phyloP scores from a whole-genome alignment of 176 grass and related monocot species.

The maize (Zea mays) region Zm-B73-REFERENCE-NAM-5.0 NC_050100.1:218470001-218470500 shows the following conservation, averaged over 20 bases:
- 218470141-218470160: constrained; percentile 74
- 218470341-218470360: constrained; percentile 95
- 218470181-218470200: constrained; percentile 91
- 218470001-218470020: not conserved
- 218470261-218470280: constrained; percentile 67
- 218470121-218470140: constrained; percentile 60
- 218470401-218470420: constrained; percentile 43
- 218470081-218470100: constrained; percentile 28
- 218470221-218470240: constrained; percentile 40
- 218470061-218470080: not conserved
- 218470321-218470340: constrained; percentile 79
- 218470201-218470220: constrained; percentile 75
- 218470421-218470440: constrained; percentile 46
- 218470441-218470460: constrained; percentile 43
- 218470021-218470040: not conserved
- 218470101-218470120: constrained; percentile 83
- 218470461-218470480: constrained; percentile 44
- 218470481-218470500: constrained; percentile 42
- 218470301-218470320: constrained; percentile 83
- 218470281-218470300: constrained; percentile 82
- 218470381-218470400: constrained; percentile 44
- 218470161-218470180: constrained; percentile 97
- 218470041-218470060: not conserved
- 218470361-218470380: constrained; percentile 72
- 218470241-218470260: constrained; percentile 49